phyloP scores from a whole-genome alignment of 331 rosid species.

The Acacia concinna region DNA sequence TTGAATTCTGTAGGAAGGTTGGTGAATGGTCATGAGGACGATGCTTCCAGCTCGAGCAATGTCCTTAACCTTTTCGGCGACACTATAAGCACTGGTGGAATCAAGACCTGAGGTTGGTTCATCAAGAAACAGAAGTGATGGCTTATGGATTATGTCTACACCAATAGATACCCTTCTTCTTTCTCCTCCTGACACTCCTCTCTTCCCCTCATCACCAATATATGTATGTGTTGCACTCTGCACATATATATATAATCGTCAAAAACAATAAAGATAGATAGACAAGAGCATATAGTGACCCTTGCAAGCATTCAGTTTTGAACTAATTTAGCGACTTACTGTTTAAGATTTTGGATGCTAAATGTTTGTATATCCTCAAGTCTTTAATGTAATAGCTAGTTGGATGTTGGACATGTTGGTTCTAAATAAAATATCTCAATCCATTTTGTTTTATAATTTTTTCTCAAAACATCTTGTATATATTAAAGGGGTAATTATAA shows the following conservation, averaged over 20 bases:
- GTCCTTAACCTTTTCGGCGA: conserved; percentile 88
- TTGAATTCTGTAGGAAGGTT: conserved; percentile 87
- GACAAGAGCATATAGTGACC: not conserved
- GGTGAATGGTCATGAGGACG: conserved; percentile 91
- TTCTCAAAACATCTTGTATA: no score
- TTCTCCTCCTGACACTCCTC: conserved; percentile 95
- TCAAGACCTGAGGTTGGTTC: conserved; percentile 97
- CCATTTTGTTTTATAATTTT: no score
- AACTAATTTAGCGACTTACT: no score
- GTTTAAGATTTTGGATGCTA: not conserved
- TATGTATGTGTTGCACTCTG: conserved; percentile 81
- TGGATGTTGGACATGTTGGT: no score
- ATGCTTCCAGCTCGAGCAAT: conserved; percentile 88
- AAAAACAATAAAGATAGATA: not conserved
- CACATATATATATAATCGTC: not conserved
- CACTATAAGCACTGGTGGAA: conserved; percentile 88
- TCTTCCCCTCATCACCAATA: conserved; percentile 79
- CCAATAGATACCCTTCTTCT: conserved; percentile 82
- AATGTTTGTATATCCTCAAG: fast-evolving
- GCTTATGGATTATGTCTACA: conserved; percentile 82
- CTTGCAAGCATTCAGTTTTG: not conserved
- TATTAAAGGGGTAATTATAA: no score
- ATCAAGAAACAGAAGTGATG: conserved; percentile 77
- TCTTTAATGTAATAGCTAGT: no score
- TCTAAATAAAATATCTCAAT: no score